Evolutionary conservation across 176 grass and related monocot species (phyloP).

Genomic region (Aegilops speltoides): DNA sequence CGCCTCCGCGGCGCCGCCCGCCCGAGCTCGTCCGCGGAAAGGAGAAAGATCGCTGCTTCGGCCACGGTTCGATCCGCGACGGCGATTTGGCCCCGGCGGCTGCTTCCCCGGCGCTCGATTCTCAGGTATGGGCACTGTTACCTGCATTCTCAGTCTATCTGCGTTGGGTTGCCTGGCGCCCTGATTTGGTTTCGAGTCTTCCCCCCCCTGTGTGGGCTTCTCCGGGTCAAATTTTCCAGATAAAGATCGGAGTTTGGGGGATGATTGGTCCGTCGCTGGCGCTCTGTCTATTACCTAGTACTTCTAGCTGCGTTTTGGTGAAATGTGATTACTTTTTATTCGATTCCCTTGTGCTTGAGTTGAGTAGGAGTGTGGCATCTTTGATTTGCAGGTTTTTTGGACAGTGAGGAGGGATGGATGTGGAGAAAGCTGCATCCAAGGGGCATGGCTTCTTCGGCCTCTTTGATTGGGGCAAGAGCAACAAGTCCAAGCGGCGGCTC

Average conservation of each 20-base stretch:
- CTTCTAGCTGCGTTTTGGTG: constrained; percentile 25
- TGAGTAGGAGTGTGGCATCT: neutral
- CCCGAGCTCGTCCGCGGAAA: neutral
- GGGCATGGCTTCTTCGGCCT: constrained; percentile 73
- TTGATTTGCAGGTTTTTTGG: constrained; percentile 27
- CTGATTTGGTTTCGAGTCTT: neutral
- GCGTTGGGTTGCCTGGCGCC: neutral
- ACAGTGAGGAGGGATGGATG: constrained; percentile 52
- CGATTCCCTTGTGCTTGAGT: constrained; percentile 28
- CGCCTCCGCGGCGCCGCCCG: neutral
- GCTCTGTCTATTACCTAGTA: constrained; percentile 14
- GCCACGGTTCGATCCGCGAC: neutral
- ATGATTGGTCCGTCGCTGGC: neutral
- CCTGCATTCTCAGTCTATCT: constrained; percentile 30
- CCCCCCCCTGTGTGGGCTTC: neutral
- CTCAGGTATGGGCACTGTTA: neutral
- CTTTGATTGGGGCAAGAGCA: constrained; percentile 70
- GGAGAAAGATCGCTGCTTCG: neutral
- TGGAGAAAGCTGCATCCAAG: constrained; percentile 69
- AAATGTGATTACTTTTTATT: neutral
- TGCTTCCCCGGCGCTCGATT: neutral
- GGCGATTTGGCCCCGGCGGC: constrained; percentile 7
- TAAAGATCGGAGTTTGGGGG: constrained; percentile 12
- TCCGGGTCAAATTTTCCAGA: constrained; percentile 15
- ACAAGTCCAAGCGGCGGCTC: constrained; percentile 71